These are phyloP conservation scores for Ustilago crameri DNA, from an alignment of 1,284 basidiomycete species.

Conservation along the genomic window DNA sequence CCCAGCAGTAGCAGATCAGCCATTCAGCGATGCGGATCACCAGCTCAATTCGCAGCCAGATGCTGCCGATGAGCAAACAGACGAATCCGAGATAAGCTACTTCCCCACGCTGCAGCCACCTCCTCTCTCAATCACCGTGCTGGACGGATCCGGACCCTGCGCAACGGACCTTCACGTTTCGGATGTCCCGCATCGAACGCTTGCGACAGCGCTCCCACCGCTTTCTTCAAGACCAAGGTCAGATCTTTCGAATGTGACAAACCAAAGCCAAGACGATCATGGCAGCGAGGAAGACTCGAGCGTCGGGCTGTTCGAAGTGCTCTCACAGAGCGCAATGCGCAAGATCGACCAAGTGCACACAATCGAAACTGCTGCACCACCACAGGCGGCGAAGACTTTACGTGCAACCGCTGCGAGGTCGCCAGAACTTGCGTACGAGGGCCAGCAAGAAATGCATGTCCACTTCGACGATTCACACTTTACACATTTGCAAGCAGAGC, in stretches of 20 bases:
- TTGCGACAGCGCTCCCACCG: background rate
- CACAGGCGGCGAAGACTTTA: background rate
- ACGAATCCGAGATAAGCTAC: slow-evolving; percentile 41
- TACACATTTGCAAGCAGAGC: slow-evolving; percentile 8
- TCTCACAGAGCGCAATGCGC: slow-evolving; percentile 34
- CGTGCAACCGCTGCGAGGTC: background rate
- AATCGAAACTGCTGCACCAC: background rate
- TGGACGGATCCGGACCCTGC: background rate
- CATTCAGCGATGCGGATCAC: slow-evolving; percentile 26
- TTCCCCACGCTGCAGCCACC: slow-evolving; percentile 34
- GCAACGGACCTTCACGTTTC: background rate
- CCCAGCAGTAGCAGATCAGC: slow-evolving; percentile 16
- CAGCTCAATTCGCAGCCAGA: slow-evolving; percentile 29
- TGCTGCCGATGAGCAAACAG: slow-evolving; percentile 6
- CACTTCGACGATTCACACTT: slow-evolving; percentile 13
- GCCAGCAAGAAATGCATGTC: slow-evolving; percentile 9
- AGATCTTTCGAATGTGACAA: background rate
- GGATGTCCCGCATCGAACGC: background rate
- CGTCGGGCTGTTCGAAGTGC: slow-evolving; percentile 27
- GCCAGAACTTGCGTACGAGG: background rate
- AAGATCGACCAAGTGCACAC: slow-evolving; percentile 5
- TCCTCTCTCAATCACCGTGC: background rate
- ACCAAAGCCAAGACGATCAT: background rate
- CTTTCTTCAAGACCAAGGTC: background rate
- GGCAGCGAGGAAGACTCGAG: slow-evolving; percentile 15